Evolutionary conservation across 2,329 filamentous ascomycete genomes (phyloP), one percentile per base, ranked within the genome.

Genomic region (Alternaria sp.): DNA sequence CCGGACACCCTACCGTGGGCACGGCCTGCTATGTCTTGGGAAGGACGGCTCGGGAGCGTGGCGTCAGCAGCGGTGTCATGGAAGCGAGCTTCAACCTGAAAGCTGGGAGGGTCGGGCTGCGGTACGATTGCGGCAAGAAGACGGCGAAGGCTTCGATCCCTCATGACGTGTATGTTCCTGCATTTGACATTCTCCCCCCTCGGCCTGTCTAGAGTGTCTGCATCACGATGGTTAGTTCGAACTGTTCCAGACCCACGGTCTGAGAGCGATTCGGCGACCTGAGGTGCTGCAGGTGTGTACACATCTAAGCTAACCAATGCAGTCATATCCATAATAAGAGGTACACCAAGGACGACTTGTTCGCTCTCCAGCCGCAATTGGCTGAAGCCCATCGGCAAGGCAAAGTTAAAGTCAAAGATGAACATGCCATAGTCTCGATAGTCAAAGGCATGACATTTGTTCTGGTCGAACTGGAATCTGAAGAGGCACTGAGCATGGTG

Each of bases 381-480:
- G 72, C 71, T 40, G 62, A 66, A 25, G 69, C 67, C 49, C 61
- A 69, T 45, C 32, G 61, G 8, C 57, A 68, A 26, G 54, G 62
- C 15, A 54, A 69, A 23, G 28, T 70, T 21, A 57, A 61, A 11
- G 32, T 69, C 6, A 66, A 69, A 26, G 64, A 73, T 68, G 56
- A 74, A 67, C 77, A 66, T 30, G 69, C 79, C 13, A 68, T 83
- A 12, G 80, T 83, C 11, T 82, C 80, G 46, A 82, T 93, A 49
- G 91, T 93, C 36, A 88, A 87, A 47, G 92, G 91, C 51, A 91
- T 94, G 89, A 87, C 87, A 1, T 93, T 93, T 77, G 79, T 88
- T n/a, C 85, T 92, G 30, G 82, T 91, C 13, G 81, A 87, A 68
- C 82, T 96, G 21, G 82, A 86, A 0, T 85, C 83, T 57, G 78